Conservation (phyloP, 2,329 filamentous ascomycete genomes). For the Amylocarpus encephaloides region DNA sequence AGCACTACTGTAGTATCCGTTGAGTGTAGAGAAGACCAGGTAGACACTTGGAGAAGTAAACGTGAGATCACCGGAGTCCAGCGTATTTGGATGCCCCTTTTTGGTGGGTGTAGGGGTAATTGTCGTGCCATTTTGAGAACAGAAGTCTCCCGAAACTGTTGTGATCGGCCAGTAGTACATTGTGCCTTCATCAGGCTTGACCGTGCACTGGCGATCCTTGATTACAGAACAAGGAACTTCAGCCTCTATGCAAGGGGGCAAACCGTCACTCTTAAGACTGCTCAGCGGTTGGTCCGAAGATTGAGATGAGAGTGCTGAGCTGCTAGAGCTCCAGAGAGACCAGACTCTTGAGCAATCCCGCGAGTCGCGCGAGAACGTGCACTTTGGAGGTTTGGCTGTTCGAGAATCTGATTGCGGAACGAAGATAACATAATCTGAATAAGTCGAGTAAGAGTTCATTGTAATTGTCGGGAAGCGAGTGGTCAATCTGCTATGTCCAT, state of each 20-base stretch:
- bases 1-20: not conserved
- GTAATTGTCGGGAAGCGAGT: not conserved
- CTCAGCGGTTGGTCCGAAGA: not conserved
- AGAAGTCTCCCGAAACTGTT: not conserved
- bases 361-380: not conserved
- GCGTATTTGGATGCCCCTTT: not conserved
- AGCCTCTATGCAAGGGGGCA: not conserved
- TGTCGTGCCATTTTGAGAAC: not conserved
- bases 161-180: slow-evolving; percentile 1
- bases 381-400: not conserved
- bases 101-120: not conserved
- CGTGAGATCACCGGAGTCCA: not conserved
- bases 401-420: not conserved
- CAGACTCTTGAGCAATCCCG: not conserved
- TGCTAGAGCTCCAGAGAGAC: not conserved
- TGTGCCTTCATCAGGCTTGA: not conserved
- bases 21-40: not conserved
- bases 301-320: not conserved
- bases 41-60: not conserved
- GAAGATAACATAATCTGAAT: not conserved
- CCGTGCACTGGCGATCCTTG: not conserved
- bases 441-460: not conserved
- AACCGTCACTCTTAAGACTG: not conserved
- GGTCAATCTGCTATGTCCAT: not conserved
- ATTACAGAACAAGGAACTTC: not conserved